Conservation (phyloP, 2,329 filamentous ascomycete species). For the Tetracladium maxilliforme region DNA sequence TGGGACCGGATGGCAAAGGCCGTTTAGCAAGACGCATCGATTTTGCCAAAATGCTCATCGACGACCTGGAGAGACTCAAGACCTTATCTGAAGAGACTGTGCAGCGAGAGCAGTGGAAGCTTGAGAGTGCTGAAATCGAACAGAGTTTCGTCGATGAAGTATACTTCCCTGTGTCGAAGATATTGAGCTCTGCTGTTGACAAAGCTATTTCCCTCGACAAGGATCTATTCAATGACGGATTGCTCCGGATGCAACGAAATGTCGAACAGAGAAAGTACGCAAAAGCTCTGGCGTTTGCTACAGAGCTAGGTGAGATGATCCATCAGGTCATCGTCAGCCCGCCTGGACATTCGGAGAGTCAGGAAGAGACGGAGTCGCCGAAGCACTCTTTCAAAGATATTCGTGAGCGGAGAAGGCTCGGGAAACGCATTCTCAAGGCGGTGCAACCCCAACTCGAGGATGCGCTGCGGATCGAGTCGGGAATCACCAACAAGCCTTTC, state of each 20-base stretch:
- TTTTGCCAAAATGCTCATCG: constrained; percentile 63
- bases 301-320: constrained; percentile 40
- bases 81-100: constrained; percentile 56
- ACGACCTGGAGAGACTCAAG: constrained; percentile 66
- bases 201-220: constrained; percentile 64
- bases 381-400: constrained; percentile 42
- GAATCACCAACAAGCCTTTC: constrained; percentile 55
- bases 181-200: constrained; percentile 65
- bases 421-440: constrained; percentile 75
- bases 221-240: constrained; percentile 37
- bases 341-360: constrained; percentile 13
- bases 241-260: constrained; percentile 32
- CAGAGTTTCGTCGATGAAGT: constrained; percentile 71
- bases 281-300: constrained; percentile 38
- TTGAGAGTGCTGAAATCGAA: constrained; percentile 63
- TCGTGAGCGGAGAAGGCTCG: constrained; percentile 70
- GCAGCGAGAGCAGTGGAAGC: constrained; percentile 61
- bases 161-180: constrained; percentile 75
- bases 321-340: constrained; percentile 26
- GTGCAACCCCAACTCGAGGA: constrained; percentile 66
- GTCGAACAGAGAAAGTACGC: constrained; percentile 41
- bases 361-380: constrained; percentile 13
- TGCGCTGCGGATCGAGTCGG: constrained; percentile 68
- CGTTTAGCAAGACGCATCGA: constrained; percentile 72
- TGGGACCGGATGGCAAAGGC: constrained; percentile 72